These are phyloP conservation scores for Crithidia sp. DNA, from an alignment of 208 protist genomes.

Conservation along the genomic window DNA sequence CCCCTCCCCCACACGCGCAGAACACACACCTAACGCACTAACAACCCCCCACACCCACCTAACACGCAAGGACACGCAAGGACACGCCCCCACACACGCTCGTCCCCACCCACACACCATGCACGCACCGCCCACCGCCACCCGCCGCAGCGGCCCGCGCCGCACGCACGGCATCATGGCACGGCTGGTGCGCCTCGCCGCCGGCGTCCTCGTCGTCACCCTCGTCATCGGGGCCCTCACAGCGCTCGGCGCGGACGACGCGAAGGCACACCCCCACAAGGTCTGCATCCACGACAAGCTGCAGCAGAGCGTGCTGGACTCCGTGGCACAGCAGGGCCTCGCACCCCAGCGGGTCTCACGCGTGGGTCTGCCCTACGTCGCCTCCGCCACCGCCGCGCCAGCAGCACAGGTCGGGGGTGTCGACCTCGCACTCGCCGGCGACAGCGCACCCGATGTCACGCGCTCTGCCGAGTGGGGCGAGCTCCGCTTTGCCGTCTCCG, in stretches of 20 bases:
- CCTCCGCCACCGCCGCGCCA: background rate
- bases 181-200: slow-evolving; percentile 29
- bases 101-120: background rate
- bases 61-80: too few species aligned
- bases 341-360: background rate
- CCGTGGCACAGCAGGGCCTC: background rate
- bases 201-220: slow-evolving; percentile 19
- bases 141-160: slow-evolving; percentile 11
- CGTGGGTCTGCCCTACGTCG: slow-evolving; percentile 12
- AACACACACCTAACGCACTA: too few species aligned
- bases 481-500: slow-evolving; percentile 50
- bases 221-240: slow-evolving; percentile 38
- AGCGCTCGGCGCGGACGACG: background rate
- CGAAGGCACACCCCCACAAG: background rate
- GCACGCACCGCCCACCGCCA: background rate
- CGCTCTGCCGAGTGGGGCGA: slow-evolving; percentile 20
- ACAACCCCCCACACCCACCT: too few species aligned
- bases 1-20: too few species aligned
- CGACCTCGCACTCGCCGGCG: background rate
- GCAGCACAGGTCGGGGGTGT: background rate
- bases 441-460: background rate
- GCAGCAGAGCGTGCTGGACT: background rate
- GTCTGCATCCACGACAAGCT: slow-evolving; percentile 26
- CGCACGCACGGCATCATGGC: background rate
- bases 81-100: background rate